Evolutionary conservation across 345 rosid species (phyloP).

Genomic region (Acer negundo): DNA sequence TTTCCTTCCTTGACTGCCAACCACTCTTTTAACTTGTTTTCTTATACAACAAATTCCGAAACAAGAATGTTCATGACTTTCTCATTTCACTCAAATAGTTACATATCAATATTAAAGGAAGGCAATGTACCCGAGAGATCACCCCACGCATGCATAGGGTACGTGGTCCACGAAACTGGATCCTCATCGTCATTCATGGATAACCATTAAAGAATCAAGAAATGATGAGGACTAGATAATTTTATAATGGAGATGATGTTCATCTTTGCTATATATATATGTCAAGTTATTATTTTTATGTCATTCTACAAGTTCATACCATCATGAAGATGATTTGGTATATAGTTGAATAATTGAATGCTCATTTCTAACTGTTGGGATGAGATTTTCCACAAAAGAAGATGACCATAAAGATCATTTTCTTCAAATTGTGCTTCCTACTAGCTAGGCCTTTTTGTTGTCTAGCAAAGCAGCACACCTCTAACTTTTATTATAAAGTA

Average conservation of each 20-base stretch:
- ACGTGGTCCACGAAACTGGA: background rate
- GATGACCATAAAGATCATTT: background rate
- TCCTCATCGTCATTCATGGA: background rate
- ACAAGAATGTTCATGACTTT: no score
- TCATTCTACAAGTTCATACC: background rate
- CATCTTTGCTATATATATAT: background rate
- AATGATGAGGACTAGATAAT: background rate
- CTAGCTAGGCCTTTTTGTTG: background rate
- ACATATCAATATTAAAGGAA: background rate
- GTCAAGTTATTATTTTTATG: background rate
- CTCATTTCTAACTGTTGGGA: no score
- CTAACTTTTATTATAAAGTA: slow-evolving; percentile 1
- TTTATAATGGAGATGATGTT: background rate
- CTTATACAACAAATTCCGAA: no score
- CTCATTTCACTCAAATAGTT: no score
- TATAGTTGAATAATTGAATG: no score
- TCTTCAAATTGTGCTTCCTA: background rate
- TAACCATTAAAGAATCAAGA: background rate
- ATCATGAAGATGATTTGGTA: background rate
- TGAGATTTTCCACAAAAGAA: no score
- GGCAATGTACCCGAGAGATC: background rate
- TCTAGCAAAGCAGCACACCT: slow-evolving; percentile 2
- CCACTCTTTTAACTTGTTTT: no score
- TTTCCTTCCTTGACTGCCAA: no score
- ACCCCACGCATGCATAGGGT: background rate